Base-by-base conservation (phyloP, 441 rosid species). In the Gossypium davidsonii region DNA sequence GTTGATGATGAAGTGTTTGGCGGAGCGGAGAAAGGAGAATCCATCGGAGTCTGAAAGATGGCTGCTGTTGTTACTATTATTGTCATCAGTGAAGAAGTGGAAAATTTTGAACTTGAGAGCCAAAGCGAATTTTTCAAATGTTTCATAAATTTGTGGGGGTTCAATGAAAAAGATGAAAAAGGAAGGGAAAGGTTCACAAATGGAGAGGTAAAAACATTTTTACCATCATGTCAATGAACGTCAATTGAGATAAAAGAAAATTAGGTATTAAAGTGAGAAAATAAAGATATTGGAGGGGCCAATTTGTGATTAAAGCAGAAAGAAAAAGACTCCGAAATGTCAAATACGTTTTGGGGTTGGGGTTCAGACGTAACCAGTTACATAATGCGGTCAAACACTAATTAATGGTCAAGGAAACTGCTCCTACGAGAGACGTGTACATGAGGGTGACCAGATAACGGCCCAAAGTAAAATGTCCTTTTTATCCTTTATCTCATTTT, bases 41-140 rank as follows among this genome's bases (percentile, higher is more conserved):
- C 89, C 91, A 42, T 87, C 92, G 68, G 76, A 64, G 18, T 18
- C 84, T 51, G 78, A 74, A 52, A 79, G 70, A 3, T 71, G 72
- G 67, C 73, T 79, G 14, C 75, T 80, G 42, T 21, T 57, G 17
- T 77, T 81, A 34, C 12, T 10, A 23, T 70, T 68, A 61, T 69
- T 76, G 6, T 77, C 93, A 25, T 89, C 97, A 67, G 87, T 88
- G 78, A 94, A 92, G 85, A 94, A 84, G 63, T 94, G 97, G 85
- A 78, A 88, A 4, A 94, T 92, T 72, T 91, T 94, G 80, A 91
- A 71, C 87, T 91, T 91, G 84, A 94, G 87, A 37, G 98, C 97
- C 66, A 87, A 73, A 21, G 97, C 96, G 71, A 94, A 85, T 77
- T 91, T 94, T 82, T 88, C 91, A 76, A 94, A 89, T 97, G 92